Percentiles rank a stretch among this genome's conserved stretches.
Conservation (phyloP, 2,329 filamentous ascomycete genomes). For the Xylariaceae sp. region DNA sequence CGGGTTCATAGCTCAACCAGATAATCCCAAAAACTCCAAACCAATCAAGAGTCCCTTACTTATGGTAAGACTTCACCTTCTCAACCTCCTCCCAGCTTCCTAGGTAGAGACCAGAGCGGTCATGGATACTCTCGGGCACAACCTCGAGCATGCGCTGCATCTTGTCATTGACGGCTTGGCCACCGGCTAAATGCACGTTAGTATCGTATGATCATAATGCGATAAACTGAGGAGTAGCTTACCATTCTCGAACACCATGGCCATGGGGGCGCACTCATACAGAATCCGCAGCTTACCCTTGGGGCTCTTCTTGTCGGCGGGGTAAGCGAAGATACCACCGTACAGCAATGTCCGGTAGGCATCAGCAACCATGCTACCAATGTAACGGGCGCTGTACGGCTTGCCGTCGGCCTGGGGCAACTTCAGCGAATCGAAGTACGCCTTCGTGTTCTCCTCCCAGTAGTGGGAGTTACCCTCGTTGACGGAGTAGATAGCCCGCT, state of each 20-base stretch:
- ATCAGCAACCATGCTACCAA: conserved; percentile 97
- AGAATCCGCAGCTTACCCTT: conserved; percentile 97
- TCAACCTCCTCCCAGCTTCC: conserved; percentile 92
- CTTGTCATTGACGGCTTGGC: conserved; percentile 83
- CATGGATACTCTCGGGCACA: conserved; percentile 87
- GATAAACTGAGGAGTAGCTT: conserved; percentile 35
- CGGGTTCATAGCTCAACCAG: background rate
- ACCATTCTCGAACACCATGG: conserved; percentile 98
- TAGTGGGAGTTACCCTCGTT: conserved; percentile 98
- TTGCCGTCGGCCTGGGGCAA: conserved; percentile 67
- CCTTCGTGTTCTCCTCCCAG: conserved; percentile 83
- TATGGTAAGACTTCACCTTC: conserved; percentile 84
- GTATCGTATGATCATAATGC: conserved; percentile 7
- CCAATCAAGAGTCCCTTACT: conserved; percentile 32
- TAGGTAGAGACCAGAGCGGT: conserved; percentile 92
- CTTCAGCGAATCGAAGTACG: conserved; percentile 89
- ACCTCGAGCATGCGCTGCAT: conserved; percentile 90
- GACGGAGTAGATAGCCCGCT: conserved; percentile 87
- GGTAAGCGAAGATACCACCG: conserved; percentile 95
- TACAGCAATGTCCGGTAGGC: conserved; percentile 94
- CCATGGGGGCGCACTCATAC: conserved; percentile 99
- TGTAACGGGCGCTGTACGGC: conserved; percentile 92
- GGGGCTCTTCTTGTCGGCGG: conserved; percentile 94
- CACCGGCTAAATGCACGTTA: conserved; percentile 61
- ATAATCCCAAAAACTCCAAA: background rate